Percentiles rank a stretch among this genome's conserved stretches.
These are phyloP conservation scores for Drechslera avenae DNA, from an alignment of 2,329 filamentous ascomycete genomes.

Conservation along the genomic window DNA sequence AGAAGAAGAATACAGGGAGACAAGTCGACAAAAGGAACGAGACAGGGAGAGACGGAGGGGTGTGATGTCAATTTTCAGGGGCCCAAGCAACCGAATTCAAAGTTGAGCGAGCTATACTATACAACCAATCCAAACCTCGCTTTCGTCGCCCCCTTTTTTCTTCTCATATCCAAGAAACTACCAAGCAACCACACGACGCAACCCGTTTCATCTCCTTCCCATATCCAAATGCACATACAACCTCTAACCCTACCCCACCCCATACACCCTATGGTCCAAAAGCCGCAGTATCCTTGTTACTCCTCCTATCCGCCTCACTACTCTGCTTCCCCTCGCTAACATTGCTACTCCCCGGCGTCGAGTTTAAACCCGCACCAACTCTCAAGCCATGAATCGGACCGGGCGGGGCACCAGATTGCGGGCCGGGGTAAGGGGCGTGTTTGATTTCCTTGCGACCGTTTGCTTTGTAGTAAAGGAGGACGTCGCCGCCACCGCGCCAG, in stretches of 20 bases:
- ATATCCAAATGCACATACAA: neutral
- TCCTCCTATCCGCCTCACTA: constrained; percentile 35
- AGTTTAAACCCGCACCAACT: constrained; percentile 9
- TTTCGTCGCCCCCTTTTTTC: too few relatives aligned
- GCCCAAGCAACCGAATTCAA: too few relatives aligned
- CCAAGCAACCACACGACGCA: neutral
- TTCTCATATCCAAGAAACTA: neutral
- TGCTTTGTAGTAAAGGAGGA: constrained; percentile 86
- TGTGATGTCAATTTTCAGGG: too few relatives aligned
- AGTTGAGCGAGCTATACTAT: too few relatives aligned
- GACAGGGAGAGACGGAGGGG: too few relatives aligned
- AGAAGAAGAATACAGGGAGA: too few relatives aligned
- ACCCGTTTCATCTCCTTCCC: neutral
- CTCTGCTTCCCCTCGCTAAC: constrained; percentile 43
- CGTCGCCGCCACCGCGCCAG: constrained; percentile 94
- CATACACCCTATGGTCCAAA: constrained; percentile 20
- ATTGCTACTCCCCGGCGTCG: constrained; percentile 25
- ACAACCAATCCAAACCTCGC: too few relatives aligned
- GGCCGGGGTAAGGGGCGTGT: constrained; percentile 27
- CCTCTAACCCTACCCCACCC: neutral
- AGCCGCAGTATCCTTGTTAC: constrained; percentile 21
- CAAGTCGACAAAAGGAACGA: too few relatives aligned
- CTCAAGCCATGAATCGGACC: constrained; percentile 10
- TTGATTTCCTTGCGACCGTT: constrained; percentile 77
- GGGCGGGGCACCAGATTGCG: constrained; percentile 17